Percentiles rank a stretch among this genome's conserved stretches.
Conservation (phyloP, 257 asterid genomes). For the Capsicum pubescens region DNA sequence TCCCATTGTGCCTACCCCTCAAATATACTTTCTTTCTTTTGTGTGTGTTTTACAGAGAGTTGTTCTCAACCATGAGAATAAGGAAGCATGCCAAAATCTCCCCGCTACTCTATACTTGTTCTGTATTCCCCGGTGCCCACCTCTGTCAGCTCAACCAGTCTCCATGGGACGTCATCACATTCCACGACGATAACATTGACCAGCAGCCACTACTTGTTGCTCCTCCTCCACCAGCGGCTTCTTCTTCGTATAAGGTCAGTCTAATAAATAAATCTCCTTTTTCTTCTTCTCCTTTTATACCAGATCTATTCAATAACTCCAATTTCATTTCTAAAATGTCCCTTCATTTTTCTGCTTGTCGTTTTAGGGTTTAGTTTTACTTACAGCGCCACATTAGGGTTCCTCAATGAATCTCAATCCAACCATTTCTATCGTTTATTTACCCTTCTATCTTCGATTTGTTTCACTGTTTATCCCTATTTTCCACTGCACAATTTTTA, state of each 20-base stretch:
- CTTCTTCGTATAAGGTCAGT: conserved; percentile 42
- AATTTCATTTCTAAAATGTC: not conserved
- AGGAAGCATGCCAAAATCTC: conserved; percentile 54
- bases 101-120: conserved; percentile 33
- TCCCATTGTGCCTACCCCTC: not conserved
- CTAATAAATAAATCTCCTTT: not conserved
- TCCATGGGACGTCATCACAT: conserved; percentile 75
- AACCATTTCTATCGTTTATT: conserved; percentile 37
- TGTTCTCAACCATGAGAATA: conserved; percentile 49
- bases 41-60: not conserved
- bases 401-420: conserved; percentile 40
- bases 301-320: conserved; percentile 43
- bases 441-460: conserved; percentile 26
- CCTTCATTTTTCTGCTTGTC: conserved; percentile 35
- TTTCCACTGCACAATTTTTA: not conserved
- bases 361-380: conserved; percentile 62
- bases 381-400: conserved; percentile 48
- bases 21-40: not conserved
- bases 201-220: conserved; percentile 37
- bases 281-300: not conserved
- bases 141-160: conserved; percentile 58
- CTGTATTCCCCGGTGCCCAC: conserved; percentile 29
- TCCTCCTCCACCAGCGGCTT: conserved; percentile 34
- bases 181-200: conserved; percentile 43
- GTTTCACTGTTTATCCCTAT: conserved; percentile 35